These are phyloP conservation scores for Backusella parvicylindrica DNA, from an alignment of 192 early-diverging fungal genomes.

Conservation along the genomic window DNA sequence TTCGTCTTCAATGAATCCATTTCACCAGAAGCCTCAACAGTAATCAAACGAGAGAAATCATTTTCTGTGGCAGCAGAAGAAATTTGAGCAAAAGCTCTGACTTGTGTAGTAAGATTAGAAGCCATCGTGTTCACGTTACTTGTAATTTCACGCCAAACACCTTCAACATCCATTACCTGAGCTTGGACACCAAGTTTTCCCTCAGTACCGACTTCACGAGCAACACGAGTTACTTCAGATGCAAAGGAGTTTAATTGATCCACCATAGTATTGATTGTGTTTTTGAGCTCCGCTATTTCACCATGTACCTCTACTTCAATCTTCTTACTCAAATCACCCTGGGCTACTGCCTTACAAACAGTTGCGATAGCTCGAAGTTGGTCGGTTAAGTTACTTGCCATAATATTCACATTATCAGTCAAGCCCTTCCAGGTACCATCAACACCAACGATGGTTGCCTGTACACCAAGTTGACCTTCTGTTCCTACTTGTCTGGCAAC, in stretches of 20 bases:
- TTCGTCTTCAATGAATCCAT: conserved; percentile 70
- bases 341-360: conserved; percentile 49
- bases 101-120: no score
- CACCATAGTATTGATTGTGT: conserved; percentile 60
- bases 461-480: conserved; percentile 53
- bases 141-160: no score
- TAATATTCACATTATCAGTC: conserved; percentile 52
- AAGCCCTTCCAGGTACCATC: conserved; percentile 52
- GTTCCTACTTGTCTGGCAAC: conserved; percentile 58
- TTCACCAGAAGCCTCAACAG: no score
- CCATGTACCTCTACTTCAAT: conserved; percentile 47
- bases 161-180: conserved; percentile 61
- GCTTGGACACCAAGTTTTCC: no score
- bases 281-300: conserved; percentile 52
- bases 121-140: no score
- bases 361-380: conserved; percentile 50
- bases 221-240: conserved; percentile 54
- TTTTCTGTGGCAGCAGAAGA: no score
- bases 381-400: conserved; percentile 52
- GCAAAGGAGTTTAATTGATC: conserved; percentile 56
- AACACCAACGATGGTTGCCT: conserved; percentile 54
- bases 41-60: no score
- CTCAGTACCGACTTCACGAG: no score
- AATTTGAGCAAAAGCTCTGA: no score
- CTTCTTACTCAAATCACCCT: conserved; percentile 43